Evolutionary conservation across 371 early-diverging fungal species (phyloP).

Genomic region (Rhizopus stolonifer): DNA sequence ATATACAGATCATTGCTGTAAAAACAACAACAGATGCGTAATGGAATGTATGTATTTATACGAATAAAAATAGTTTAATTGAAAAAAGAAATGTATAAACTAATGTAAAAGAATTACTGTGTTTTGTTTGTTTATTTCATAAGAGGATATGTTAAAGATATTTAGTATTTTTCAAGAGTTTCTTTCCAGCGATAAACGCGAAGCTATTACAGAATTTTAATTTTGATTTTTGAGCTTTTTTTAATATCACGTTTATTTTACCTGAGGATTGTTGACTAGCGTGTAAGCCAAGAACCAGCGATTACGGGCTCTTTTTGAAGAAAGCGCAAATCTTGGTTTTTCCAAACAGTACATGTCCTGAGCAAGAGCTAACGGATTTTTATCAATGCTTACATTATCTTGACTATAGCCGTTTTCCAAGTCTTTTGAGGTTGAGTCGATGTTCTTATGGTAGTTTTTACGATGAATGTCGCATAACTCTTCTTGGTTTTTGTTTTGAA

Average conservation of each 20-base stretch:
- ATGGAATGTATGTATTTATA: neutral
- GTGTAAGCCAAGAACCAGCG: slow-evolving; percentile 50
- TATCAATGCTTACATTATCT: neutral
- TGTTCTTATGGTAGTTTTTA: neutral
- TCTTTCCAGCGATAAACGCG: neutral
- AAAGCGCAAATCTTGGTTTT: too few relatives aligned
- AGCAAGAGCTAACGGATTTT: neutral
- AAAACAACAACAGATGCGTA: slow-evolving; percentile 4
- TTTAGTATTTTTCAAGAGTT: neutral
- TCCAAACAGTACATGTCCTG: neutral
- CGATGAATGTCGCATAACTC: slow-evolving; percentile 1
- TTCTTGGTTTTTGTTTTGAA: neutral
- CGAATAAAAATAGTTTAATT: neutral
- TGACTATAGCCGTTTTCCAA: neutral
- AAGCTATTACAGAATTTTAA: slow-evolving; percentile 3
- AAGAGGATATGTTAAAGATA: neutral
- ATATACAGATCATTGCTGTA: slow-evolving; percentile 36
- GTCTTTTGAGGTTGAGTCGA: neutral
- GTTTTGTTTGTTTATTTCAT: neutral
- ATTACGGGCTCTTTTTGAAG: slow-evolving; percentile 25
- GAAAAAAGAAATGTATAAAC: neutral
- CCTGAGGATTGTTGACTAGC: slow-evolving; percentile 41
- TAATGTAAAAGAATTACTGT: neutral
- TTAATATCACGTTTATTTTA: slow-evolving; percentile 11
- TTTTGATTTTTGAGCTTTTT: neutral